Base-by-base conservation (phyloP, 768 basidiomycete genomes). In the Calocybe indica region DNA sequence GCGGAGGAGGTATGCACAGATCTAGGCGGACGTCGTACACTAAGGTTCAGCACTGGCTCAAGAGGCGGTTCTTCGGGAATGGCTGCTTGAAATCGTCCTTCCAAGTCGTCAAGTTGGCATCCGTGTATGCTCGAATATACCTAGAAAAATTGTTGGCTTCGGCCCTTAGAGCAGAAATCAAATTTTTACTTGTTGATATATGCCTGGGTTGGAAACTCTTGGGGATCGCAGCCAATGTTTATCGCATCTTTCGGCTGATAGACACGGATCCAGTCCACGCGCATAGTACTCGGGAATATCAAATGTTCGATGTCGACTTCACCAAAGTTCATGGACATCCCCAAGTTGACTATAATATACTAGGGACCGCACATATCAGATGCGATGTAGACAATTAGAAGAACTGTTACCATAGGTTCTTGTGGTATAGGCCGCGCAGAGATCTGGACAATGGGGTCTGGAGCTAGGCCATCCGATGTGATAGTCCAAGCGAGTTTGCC, bases 211-310 rank as follows among this genome's bases (percentile, higher is more conserved):
- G 95, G 93, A 62, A 78, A 86, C 38, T 79, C 76, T 39, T 66
- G 58, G 9, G 93, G 93, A 60, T 88, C 83, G 60, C 93, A 97
- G 11, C 93, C 92, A 44, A 91, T 74, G 61, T 92, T 94, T 48
- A 80, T 72, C 30, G 74, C 60, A 52, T 79, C 63, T 58, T 75
- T 69, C 2, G 80, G 80, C 61, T 96, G 94, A 64, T 96, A 98
- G 6, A 98, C 88, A 15, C 94, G 80, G 46, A 97, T 80, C 69
- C 85, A 96, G 61, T 96, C 91, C 37, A 95, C 71, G 41, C 69
- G 72, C 88, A 96, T 83, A 2, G 58, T 69, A 4, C 82, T 64
- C 6, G 92, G 92, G 68, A 90, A 92, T 12, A 66, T 69, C 14
- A 95, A 68, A 49, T 85, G 71, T 12, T 75, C 64, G 43, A 89